Evolutionary conservation across 208 protist species (phyloP).

Genomic region (Trypanosoma vivax): DNA sequence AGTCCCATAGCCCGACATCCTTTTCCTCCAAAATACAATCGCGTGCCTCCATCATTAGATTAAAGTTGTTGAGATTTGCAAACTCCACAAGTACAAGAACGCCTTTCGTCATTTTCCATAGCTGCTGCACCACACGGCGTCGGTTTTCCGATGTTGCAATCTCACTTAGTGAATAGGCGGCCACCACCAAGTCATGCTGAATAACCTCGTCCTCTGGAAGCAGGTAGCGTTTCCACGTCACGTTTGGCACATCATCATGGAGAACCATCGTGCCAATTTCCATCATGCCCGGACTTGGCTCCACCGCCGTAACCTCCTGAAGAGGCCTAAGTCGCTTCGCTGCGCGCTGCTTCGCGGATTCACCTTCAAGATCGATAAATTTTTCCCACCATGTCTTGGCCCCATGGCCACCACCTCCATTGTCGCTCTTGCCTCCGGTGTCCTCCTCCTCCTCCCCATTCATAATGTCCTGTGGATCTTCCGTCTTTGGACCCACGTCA

Average conservation of each 20-base stretch:
- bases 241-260: constrained; percentile 80
- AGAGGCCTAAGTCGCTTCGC: constrained; percentile 63
- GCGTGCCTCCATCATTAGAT: constrained; percentile 84
- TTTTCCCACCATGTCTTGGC: constrained; percentile 78
- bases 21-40: constrained; percentile 82
- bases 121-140: constrained; percentile 60
- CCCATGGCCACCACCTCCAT: background rate
- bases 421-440: constrained; percentile 1
- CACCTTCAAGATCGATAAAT: constrained; percentile 68
- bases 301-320: constrained; percentile 75
- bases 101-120: constrained; percentile 85
- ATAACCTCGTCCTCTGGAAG: constrained; percentile 76
- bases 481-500: constrained; percentile 24
- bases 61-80: constrained; percentile 81
- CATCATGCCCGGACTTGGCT: constrained; percentile 88
- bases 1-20: constrained; percentile 81
- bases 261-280: constrained; percentile 86
- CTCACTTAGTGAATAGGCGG: constrained; percentile 82
- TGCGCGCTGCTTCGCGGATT: constrained; percentile 36
- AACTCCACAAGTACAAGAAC: constrained; percentile 82
- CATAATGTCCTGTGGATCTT: constrained; percentile 37
- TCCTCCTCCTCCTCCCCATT: constrained; percentile 45
- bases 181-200: constrained; percentile 79
- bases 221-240: constrained; percentile 84
- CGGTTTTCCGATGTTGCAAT: constrained; percentile 58